These are phyloP conservation scores for Leccinellum albellum DNA, from an alignment of 768 basidiomycete genomes.

Conservation along the genomic window DNA sequence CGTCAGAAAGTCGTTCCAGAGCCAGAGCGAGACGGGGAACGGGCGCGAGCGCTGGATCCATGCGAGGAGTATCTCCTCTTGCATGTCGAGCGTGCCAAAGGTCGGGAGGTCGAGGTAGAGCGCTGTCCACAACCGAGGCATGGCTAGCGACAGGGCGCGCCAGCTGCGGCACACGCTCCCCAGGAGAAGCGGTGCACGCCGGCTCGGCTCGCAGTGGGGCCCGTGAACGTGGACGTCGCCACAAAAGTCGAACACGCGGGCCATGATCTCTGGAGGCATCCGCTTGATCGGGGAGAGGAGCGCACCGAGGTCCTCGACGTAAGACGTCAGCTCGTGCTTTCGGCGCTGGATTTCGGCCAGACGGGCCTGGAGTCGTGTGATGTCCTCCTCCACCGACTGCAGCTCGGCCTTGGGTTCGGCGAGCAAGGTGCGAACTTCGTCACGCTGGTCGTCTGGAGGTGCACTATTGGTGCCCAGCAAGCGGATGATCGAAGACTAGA, in stretches of 20 bases:
- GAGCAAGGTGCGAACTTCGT: conserved; percentile 24
- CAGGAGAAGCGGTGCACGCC: conserved; percentile 27
- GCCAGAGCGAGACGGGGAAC: conserved; percentile 24
- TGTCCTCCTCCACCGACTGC: conserved; percentile 23
- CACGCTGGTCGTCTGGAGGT: conserved; percentile 27
- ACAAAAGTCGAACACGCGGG: conserved; percentile 32
- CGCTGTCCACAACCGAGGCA: conserved; percentile 31
- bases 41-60: conserved; percentile 29
- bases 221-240: conserved; percentile 26
- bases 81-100: conserved; percentile 16
- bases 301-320: conserved; percentile 32
- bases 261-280: conserved; percentile 33
- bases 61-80: conserved; percentile 23
- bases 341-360: conserved; percentile 28
- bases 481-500: conserved; percentile 31
- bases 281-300: conserved; percentile 31
- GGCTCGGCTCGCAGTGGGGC: conserved; percentile 29
- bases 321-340: conserved; percentile 25
- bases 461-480: conserved; percentile 25
- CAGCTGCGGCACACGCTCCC: conserved; percentile 29
- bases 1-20: conserved; percentile 32
- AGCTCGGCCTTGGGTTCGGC: conserved; percentile 27
- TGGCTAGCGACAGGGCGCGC: conserved; percentile 25
- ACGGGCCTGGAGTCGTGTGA: conserved; percentile 26
- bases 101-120: conserved; percentile 31